Evolutionary conservation across 164 flowering plant species (phyloP), one percentile per base, ranked within the genome.

Genomic region (Saururus chinensis): DNA sequence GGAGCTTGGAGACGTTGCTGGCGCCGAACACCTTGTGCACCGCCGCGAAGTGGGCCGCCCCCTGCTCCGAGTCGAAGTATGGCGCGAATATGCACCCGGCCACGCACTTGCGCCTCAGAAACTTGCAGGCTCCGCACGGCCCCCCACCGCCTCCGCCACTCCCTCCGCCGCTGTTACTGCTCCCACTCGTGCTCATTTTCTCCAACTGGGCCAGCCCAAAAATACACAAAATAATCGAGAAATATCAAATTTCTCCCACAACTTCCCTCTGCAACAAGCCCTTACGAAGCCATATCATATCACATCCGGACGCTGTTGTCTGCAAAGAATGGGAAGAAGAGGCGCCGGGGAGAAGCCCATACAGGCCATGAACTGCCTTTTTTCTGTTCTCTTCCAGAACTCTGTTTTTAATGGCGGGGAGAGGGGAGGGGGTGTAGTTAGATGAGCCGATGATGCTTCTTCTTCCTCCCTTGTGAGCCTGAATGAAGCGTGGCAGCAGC

Each of bases 21-120:
- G 98, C 98, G 4, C 98, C 98, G 53, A 92, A 92, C 58, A 92
- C 96, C 79, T 89, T 92, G 67, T 92, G 98, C 37, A 92, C 98
- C 19, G 96, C 92, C 6, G 98, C 98, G 56, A 92, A 92, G 59
- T 92, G 88, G 1, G 86, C 82, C 9, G 98, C 84, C 16, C 98
- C 98, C 76, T 92, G 93, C 64, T 92, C 98, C 17, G 98, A 83
- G 51, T 89, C 93, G 58, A 92, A 92, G 63, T 92, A 92, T 0
- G 96, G 96, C 11, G 98, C 98, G 56, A 92, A 92, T 35, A 89
- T 82, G 58, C 98, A 92, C 17, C 91, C 96, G 1, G 73, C 70
- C 56, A 89, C 89, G 51, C 98, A 92, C 74, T 89, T 92, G 64
- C 98, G 73, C 69, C 98, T 70, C 70, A 92, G 53, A 59, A 92